phyloP scores from a whole-genome alignment of 306 rosid species.

The Cucumis cinereus region DNA sequence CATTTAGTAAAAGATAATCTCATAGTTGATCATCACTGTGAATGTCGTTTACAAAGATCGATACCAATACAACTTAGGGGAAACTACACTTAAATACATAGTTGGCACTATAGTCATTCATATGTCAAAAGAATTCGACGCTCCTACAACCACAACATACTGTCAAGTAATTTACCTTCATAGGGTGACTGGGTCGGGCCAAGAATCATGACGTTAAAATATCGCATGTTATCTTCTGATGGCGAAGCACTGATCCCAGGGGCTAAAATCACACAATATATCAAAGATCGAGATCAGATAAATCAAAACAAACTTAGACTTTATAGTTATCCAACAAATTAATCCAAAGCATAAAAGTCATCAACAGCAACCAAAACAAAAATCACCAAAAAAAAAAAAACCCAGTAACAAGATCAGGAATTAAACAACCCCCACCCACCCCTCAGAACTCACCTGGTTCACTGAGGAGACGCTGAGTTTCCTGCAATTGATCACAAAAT shows the following conservation, averaged over 20 bases:
- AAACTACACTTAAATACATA: neutral
- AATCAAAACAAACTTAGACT: neutral
- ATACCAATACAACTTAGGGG: neutral
- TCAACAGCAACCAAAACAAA: neutral
- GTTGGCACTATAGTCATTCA: neutral
- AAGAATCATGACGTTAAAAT: slow-evolving; percentile 95
- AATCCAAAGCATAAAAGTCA: neutral
- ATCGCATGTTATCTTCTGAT: slow-evolving; percentile 92
- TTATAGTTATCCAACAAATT: neutral
- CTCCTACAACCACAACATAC: neutral
- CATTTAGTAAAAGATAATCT: neutral
- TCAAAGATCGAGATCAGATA: slow-evolving; percentile 12
- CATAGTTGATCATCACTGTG: neutral
- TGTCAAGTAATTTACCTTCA: slow-evolving; percentile 42
- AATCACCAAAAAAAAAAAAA: neutral
- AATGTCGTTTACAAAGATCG: neutral
- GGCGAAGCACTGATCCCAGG: slow-evolving; percentile 99
- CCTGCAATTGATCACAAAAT: slow-evolving; percentile 39
- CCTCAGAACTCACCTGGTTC: slow-evolving; percentile 58
- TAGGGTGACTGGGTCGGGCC: slow-evolving; percentile 98
- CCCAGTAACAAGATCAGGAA: slow-evolving; percentile 5
- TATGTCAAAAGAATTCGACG: neutral
- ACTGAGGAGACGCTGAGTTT: slow-evolving; percentile 96
- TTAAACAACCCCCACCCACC: neutral
- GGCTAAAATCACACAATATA: slow-evolving; percentile 35